A percentile compares a stretch with the other conserved stretches of the same genome.
phyloP scores from a whole-genome alignment of 163 green algal species.

The Scenedesmus sp. region DNA sequence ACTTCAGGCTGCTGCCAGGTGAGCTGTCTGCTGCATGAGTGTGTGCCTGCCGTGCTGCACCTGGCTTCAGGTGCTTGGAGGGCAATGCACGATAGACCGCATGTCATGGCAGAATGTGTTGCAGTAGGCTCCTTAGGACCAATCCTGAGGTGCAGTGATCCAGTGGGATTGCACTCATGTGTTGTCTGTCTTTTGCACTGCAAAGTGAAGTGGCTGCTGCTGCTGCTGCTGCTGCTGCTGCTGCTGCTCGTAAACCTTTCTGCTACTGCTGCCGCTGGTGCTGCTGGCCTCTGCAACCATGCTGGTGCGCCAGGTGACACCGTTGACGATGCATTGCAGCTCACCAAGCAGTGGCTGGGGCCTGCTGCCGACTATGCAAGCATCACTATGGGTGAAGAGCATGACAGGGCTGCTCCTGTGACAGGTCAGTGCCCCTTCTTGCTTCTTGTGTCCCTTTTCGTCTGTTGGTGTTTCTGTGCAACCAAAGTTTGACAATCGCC shows the following conservation, averaged over 20 bases:
- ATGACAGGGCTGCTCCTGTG: not conserved
- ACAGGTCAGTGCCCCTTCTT: not conserved
- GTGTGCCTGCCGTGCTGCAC: not conserved
- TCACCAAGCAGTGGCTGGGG: slow-evolving; percentile 5
- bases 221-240: not conserved
- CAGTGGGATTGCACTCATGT: not conserved
- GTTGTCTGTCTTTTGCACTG: not conserved
- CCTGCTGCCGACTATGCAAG: not conserved
- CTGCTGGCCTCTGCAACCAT: not conserved
- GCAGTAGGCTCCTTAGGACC: too few relatives aligned
- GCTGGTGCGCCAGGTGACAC: not conserved
- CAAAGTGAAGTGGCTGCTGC: not conserved
- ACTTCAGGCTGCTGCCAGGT: slow-evolving; percentile 40
- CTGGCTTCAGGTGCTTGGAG: not conserved
- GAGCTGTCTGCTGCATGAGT: not conserved
- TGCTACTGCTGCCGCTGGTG: not conserved
- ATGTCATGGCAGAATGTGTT: too few relatives aligned
- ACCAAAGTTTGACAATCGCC: too few relatives aligned
- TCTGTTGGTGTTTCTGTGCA: too few relatives aligned
- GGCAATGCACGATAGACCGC: too few relatives aligned
- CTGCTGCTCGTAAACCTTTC: too few relatives aligned
- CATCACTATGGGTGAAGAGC: not conserved
- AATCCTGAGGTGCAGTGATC: too few relatives aligned
- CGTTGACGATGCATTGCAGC: not conserved
- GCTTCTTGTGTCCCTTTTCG: too few relatives aligned